phyloP scores from a whole-genome alignment of 345 rosid species.

The Salix purpurea region DNA sequence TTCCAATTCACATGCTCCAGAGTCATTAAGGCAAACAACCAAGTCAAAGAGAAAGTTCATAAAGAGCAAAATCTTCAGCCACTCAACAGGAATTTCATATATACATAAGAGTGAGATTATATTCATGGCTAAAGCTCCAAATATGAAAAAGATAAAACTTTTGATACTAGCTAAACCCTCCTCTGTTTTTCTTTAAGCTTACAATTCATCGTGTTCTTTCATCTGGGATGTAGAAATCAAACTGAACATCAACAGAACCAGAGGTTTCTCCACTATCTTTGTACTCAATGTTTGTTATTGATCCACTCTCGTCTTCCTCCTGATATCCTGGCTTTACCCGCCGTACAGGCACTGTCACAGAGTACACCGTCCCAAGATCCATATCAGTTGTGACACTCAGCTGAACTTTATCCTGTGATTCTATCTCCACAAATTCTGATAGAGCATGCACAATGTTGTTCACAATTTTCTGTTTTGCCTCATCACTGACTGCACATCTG shows the following conservation, averaged over 20 bases:
- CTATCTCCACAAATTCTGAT: slow-evolving; percentile 92
- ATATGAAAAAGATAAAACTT: slow-evolving; percentile 10
- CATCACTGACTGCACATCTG: slow-evolving; percentile 89
- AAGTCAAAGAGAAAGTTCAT: neutral
- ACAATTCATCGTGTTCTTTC: slow-evolving; percentile 25
- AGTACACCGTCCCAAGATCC: slow-evolving; percentile 87
- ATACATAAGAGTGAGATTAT: slow-evolving; percentile 35
- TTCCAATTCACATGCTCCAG: neutral
- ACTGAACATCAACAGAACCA: slow-evolving; percentile 83
- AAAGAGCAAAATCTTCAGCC: slow-evolving; percentile 16
- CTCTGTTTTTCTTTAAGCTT: slow-evolving; percentile 12
- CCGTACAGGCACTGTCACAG: slow-evolving; percentile 87
- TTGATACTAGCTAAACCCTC: slow-evolving; percentile 1
- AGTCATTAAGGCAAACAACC: neutral
- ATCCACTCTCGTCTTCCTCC: slow-evolving; percentile 52
- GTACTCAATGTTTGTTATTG: slow-evolving; percentile 70
- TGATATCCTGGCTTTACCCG: slow-evolving; percentile 86
- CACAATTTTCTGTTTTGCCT: slow-evolving; percentile 83
- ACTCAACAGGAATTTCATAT: slow-evolving; percentile 31
- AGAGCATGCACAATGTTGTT: slow-evolving; percentile 66
- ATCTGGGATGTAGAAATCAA: slow-evolving; percentile 88
- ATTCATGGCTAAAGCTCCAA: slow-evolving; percentile 18
- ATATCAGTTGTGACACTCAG: slow-evolving; percentile 75
- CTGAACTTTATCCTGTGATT: slow-evolving; percentile 93
- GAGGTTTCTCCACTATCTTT: slow-evolving; percentile 62